phyloP scores from a whole-genome alignment of 805 yeast species.

The Candida tammaniensis region DNA sequence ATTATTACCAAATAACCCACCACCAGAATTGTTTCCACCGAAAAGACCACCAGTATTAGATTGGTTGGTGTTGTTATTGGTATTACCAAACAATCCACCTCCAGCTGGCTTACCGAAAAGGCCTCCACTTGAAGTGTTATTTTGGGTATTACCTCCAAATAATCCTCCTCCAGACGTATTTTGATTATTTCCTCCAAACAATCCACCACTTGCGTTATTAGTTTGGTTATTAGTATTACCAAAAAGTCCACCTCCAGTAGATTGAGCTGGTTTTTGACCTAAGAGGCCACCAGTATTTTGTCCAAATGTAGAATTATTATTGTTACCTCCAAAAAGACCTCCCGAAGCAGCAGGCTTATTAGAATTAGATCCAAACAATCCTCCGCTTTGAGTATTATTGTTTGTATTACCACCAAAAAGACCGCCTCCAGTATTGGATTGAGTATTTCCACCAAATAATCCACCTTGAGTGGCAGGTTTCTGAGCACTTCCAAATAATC shows the following conservation, averaged over 20 bases:
- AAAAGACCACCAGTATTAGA: slow-evolving; percentile 26
- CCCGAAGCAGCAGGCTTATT: slow-evolving; percentile 32
- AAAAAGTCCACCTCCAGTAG: slow-evolving; percentile 42
- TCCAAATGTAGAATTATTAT: too few relatives aligned
- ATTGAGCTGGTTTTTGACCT: slow-evolving; percentile 13
- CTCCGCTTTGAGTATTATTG: slow-evolving; percentile 17
- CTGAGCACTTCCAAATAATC: slow-evolving; percentile 14
- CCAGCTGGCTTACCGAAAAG: slow-evolving; percentile 12
- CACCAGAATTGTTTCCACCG: slow-evolving; percentile 17
- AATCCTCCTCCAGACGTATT: slow-evolving; percentile 21
- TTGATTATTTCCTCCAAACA: slow-evolving; percentile 15
- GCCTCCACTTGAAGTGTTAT: slow-evolving; percentile 10
- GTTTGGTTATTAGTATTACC: slow-evolving; percentile 18
- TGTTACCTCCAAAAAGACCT: too few relatives aligned
- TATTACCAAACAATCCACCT: slow-evolving; percentile 38
- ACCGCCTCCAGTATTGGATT: slow-evolving; percentile 15
- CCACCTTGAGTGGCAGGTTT: slow-evolving; percentile 19
- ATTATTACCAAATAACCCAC: slow-evolving; percentile 42
- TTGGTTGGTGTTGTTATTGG: slow-evolving; percentile 16
- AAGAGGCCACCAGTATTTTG: slow-evolving; percentile 15
- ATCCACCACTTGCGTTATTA: slow-evolving; percentile 21
- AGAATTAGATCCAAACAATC: slow-evolving; percentile 22
- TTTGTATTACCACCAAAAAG: slow-evolving; percentile 34
- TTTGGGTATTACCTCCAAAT: slow-evolving; percentile 19
- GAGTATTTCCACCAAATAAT: slow-evolving; percentile 17